phyloP scores from a whole-genome alignment of 2,329 filamentous ascomycete genomes.

The Dryadomyces quercus-mongolicae region DNA sequence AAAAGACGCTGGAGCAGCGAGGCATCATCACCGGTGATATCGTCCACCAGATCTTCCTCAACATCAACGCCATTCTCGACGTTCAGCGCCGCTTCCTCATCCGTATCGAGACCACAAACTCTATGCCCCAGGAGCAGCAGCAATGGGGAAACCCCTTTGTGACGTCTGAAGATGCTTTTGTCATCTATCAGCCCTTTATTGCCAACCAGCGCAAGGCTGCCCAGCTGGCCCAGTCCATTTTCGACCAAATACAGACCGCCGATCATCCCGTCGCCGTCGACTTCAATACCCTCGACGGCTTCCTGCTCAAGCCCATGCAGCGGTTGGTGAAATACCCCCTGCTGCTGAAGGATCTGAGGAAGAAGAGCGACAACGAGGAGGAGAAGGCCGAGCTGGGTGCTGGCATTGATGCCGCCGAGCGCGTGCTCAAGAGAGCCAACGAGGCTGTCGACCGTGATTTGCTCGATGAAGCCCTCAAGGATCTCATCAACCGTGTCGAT shows the following conservation, averaged over 20 bases:
- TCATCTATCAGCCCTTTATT: slow-evolving; percentile 93
- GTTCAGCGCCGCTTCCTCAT: slow-evolving; percentile 94
- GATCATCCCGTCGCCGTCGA: slow-evolving; percentile 73
- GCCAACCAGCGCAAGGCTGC: slow-evolving; percentile 91
- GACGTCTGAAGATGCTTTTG: slow-evolving; percentile 73
- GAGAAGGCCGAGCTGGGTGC: slow-evolving; percentile 58
- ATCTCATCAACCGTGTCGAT: slow-evolving; percentile 72
- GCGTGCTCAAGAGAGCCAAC: slow-evolving; percentile 75
- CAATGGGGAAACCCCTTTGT: slow-evolving; percentile 94
- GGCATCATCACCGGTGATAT: slow-evolving; percentile 80
- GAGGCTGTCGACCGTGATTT: slow-evolving; percentile 84
- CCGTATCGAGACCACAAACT: slow-evolving; percentile 89
- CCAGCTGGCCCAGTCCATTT: slow-evolving; percentile 69
- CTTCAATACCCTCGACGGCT: slow-evolving; percentile 79
- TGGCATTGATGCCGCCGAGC: slow-evolving; percentile 72
- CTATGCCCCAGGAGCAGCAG: slow-evolving; percentile 61
- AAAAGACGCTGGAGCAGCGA: slow-evolving; percentile 78
- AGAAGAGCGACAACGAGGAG: slow-evolving; percentile 67
- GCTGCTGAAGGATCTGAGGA: slow-evolving; percentile 76
- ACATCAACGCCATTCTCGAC: slow-evolving; percentile 87
- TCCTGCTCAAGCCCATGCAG: slow-evolving; percentile 93
- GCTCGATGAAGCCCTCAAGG: slow-evolving; percentile 69
- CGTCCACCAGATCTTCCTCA: slow-evolving; percentile 91
- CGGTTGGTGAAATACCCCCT: slow-evolving; percentile 89
- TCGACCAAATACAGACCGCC: slow-evolving; percentile 71